A percentile compares a stretch with the other conserved stretches of the same genome.
Conservation (phyloP, 192 early-diverging fungal species). For the Thoreauomyces humboldtii region DNA sequence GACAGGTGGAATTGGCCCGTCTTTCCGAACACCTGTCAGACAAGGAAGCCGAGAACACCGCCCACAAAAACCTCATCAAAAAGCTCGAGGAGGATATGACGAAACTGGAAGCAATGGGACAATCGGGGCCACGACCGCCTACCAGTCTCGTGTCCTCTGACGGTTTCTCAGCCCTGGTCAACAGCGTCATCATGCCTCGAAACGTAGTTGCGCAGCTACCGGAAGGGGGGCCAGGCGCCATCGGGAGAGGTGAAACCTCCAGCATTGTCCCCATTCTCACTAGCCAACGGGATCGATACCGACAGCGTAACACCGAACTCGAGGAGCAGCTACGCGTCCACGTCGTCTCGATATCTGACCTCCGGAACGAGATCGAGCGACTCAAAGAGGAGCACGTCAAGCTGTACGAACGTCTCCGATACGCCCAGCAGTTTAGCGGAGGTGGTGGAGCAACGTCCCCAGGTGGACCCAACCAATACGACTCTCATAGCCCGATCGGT, state of each 20-base stretch:
- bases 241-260: conserved; percentile 8
- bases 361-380: conserved; percentile 61
- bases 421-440: conserved; percentile 69
- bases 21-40: conserved; percentile 32
- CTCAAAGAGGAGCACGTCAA: conserved; percentile 83
- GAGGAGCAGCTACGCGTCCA: conserved; percentile 62
- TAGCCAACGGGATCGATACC: conserved; percentile 84
- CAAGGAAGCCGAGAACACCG: conserved; percentile 48
- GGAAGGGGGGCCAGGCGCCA: neutral
- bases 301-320: conserved; percentile 81
- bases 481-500: too few relatives aligned
- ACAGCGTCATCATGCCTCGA: neutral
- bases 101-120: conserved; percentile 32
- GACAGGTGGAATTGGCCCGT: neutral
- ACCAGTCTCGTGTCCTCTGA: too few relatives aligned
- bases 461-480: neutral
- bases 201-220: neutral
- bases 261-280: conserved; percentile 81
- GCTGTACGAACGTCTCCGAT: conserved; percentile 87
- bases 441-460: conserved; percentile 3
- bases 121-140: neutral
- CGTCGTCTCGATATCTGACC: conserved; percentile 49
- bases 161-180: neutral
- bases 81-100: conserved; percentile 51
- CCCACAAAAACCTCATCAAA: conserved; percentile 54